These are phyloP conservation scores for Lenzites betulinus DNA, from an alignment of 768 basidiomycete genomes.

Conservation along the genomic window DNA sequence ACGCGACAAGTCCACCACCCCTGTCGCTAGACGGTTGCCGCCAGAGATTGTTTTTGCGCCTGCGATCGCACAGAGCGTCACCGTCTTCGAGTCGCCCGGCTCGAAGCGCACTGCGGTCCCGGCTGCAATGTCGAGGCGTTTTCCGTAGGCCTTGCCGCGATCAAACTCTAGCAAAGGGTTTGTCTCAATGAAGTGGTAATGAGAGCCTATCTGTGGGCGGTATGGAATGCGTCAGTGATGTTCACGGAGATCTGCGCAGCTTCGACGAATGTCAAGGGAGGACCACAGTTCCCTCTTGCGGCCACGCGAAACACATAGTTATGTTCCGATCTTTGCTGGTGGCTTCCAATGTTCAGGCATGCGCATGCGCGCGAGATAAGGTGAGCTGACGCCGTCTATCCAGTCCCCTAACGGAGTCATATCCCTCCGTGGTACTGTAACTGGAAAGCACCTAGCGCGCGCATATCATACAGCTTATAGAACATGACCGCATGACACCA, in stretches of 20 bases:
- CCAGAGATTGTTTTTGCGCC: constrained; percentile 75
- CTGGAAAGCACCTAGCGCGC: too few relatives aligned
- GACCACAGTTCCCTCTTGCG: too few relatives aligned
- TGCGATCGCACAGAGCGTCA: constrained; percentile 77
- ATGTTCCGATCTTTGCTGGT: too few relatives aligned
- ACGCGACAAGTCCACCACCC: constrained; percentile 46
- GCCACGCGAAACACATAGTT: too few relatives aligned
- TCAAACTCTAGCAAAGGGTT: constrained; percentile 84
- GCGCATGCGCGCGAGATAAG: too few relatives aligned
- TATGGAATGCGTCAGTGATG: background rate
- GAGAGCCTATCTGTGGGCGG: constrained; percentile 75
- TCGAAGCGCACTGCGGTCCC: constrained; percentile 98
- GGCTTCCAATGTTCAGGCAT: too few relatives aligned
- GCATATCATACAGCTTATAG: too few relatives aligned
- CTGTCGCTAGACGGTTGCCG: constrained; percentile 72
- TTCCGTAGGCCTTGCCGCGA: constrained; percentile 76
- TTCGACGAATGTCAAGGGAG: background rate
- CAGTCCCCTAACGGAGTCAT: too few relatives aligned
- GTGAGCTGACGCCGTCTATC: too few relatives aligned
- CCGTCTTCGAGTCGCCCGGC: constrained; percentile 85
- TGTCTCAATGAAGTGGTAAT: constrained; percentile 93
- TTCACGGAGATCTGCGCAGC: background rate
- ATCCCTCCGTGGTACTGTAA: too few relatives aligned
- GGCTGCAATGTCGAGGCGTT: constrained; percentile 87
- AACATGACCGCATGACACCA: too few relatives aligned